Base-by-base conservation (phyloP, 768 basidiomycete genomes). In the Phaeolepiota aurea region DNA sequence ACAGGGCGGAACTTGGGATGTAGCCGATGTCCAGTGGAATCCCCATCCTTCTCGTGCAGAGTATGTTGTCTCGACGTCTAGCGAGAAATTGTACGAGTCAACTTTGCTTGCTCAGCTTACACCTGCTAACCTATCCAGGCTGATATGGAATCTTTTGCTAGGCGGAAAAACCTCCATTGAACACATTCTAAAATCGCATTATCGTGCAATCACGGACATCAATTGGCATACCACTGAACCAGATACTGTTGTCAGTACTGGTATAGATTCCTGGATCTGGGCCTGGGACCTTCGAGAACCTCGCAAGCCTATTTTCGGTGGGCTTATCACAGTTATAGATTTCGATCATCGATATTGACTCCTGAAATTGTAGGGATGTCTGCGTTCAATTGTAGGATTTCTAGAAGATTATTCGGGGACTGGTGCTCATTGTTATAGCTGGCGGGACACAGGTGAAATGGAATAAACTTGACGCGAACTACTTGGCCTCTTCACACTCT, bases 391-490 rank as follows among this genome's bases (percentile, higher is more conserved):
- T 56, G 69, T 66, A 53, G 18, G 52, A 41, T 10, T 20, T 28
- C 3, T 37, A 9, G n/a, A n/a, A n/a, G n/a, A n/a, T n/a, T n/a
- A 7, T 28, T 28, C n/a, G 25, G n/a, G 7, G 25, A 7, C 25
- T 28, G n/a, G n/a, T 7, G 7, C 25, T 28, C 25, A 35, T 35
- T 31, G n/a, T 15, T 25, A 32, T 46, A 89, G 89, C 81, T 13
- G 82, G 76, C 12, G 91, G 87, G 1, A 97, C 94, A 0, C 94
- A 99, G 57, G 90, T 98, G 43, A 98, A 98, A 59, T 99, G 91
- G 90, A 98, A 94, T 55, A 72, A 87, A 11, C 79, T 82, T 52
- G 82, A 97, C 51, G 74, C 80, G 2, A 79, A 96, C 45, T 63
- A 96, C 3, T 69, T 99, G 0, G 94, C 96, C 0, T 93, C 90